A percentile compares a stretch with the other conserved stretches of the same genome.
phyloP scores from a whole-genome alignment of 2,329 filamentous ascomycete species.

The Aspergillus persii region DNA sequence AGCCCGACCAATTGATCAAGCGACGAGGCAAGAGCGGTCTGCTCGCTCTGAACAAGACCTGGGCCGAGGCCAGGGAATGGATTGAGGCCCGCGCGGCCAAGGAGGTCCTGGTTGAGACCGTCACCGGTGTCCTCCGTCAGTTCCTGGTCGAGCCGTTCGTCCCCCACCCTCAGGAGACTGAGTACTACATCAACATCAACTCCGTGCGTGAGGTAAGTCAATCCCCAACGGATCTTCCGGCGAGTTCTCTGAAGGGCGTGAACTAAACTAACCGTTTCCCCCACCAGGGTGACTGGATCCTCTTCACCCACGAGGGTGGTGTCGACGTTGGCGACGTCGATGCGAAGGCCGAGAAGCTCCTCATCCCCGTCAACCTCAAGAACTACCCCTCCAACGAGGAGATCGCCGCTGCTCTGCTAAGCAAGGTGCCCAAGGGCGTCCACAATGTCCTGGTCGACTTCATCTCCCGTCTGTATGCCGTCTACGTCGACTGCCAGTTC shows the following conservation, averaged over 20 bases:
- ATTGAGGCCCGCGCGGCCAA: conserved; percentile 89
- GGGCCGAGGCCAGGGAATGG: conserved; percentile 92
- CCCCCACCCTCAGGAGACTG: conserved; percentile 88
- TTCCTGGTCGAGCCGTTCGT: conserved; percentile 99
- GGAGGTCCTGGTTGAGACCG: conserved; percentile 87
- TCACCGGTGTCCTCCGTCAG: conserved; percentile 82
- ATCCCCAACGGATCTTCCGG: background rate
- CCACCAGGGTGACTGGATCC: conserved; percentile 95
- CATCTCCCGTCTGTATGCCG: conserved; percentile 95
- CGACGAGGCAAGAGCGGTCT: conserved; percentile 98
- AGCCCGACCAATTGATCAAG: conserved; percentile 99
- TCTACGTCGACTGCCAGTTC: conserved; percentile 99
- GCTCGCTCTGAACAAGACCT: conserved; percentile 93
- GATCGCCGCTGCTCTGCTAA: conserved; percentile 80
- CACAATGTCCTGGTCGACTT: conserved; percentile 99
- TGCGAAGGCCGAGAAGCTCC: conserved; percentile 96
- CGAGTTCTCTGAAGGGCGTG: conserved; percentile 4
- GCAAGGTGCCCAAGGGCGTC: conserved; percentile 89
- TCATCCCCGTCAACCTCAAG: conserved; percentile 92
- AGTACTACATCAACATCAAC: conserved; percentile 99
- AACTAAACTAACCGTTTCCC: background rate
- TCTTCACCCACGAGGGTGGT: conserved; percentile 99
- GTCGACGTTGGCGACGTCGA: conserved; percentile 99
- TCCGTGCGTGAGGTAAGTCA: conserved; percentile 94
- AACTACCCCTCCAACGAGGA: conserved; percentile 95